Evolutionary conservation across 371 early-diverging fungal genomes (phyloP).

Genomic region (Lichtheimia ornata): DNA sequence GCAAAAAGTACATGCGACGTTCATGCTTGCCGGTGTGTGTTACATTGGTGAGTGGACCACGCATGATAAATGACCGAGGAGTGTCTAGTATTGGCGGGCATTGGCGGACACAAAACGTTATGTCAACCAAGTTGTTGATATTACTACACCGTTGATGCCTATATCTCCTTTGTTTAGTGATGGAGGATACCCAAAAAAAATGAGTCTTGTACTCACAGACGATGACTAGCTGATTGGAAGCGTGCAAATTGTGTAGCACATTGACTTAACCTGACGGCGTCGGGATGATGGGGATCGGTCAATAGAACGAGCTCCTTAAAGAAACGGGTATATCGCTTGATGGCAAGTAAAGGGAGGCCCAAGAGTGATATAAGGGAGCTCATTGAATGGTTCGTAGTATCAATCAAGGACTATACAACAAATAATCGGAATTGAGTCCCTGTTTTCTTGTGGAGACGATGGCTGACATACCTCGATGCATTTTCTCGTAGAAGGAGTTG

Average conservation of each 20-base stretch:
- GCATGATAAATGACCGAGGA: conserved; percentile 21
- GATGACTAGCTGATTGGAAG: conserved; percentile 17
- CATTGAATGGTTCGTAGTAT: no score
- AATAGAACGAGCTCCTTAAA: conserved; percentile 15
- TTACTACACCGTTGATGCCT: conserved; percentile 18
- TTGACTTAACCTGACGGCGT: conserved; percentile 16
- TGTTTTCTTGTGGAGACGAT: no score
- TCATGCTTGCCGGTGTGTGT: conserved; percentile 6
- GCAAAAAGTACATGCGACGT: conserved; percentile 18
- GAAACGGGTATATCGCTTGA: conserved; percentile 19
- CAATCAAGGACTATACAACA: no score
- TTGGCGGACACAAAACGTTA: conserved; percentile 14
- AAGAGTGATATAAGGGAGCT: conserved; percentile 12
- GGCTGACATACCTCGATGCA: conserved; percentile 15
- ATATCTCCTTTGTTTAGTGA: background rate
- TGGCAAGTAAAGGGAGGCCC: conserved; percentile 16
- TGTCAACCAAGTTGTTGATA: conserved; percentile 14
- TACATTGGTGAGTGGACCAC: conserved; percentile 16
- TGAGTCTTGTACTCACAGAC: background rate
- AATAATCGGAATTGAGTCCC: no score
- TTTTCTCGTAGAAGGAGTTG: conserved; percentile 12
- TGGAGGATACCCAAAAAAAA: background rate
- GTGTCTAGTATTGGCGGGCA: conserved; percentile 19
- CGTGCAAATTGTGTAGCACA: conserved; percentile 13
- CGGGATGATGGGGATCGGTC: conserved; percentile 27